Conservation (phyloP, 2,329 filamentous ascomycete species). For the Pseudogymnoascus sp. region DNA sequence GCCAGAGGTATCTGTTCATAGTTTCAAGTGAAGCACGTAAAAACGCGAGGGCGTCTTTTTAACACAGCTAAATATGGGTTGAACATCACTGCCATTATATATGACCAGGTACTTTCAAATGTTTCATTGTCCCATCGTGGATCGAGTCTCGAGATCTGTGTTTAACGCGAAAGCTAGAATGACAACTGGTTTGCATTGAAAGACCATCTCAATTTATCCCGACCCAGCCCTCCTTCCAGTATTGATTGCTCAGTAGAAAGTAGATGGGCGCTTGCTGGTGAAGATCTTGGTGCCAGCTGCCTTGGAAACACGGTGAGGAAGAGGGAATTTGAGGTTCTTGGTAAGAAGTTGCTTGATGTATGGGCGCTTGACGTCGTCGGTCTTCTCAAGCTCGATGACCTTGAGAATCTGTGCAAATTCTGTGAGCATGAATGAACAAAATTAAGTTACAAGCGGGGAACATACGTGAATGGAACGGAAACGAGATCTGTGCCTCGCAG, state of each 20-base stretch:
- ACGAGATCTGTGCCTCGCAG: slow-evolving; percentile 93
- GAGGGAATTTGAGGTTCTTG: slow-evolving; percentile 96
- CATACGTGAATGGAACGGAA: slow-evolving; percentile 98
- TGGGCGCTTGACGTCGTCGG: slow-evolving; percentile 88
- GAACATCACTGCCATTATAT: background rate
- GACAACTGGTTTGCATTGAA: slow-evolving; percentile 30
- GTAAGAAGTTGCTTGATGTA: slow-evolving; percentile 98
- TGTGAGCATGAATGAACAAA: slow-evolving; percentile 10
- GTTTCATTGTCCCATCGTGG: slow-evolving; percentile 7
- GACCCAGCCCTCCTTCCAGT: slow-evolving; percentile 12
- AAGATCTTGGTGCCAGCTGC: slow-evolving; percentile 83
- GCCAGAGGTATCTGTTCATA: background rate
- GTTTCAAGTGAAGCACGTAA: background rate
- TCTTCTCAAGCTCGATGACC: slow-evolving; percentile 95
- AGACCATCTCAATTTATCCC: slow-evolving; percentile 25
- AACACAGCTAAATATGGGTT: background rate
- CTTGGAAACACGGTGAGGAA: slow-evolving; percentile 91
- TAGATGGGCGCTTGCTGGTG: slow-evolving; percentile 85
- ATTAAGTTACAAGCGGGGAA: slow-evolving; percentile 22
- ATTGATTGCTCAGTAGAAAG: slow-evolving; percentile 78
- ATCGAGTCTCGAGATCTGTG: slow-evolving; percentile 11
- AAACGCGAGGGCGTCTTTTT: background rate
- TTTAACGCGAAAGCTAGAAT: slow-evolving; percentile 22
- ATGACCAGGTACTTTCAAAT: slow-evolving; percentile 1
- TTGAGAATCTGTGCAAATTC: slow-evolving; percentile 71